These are phyloP conservation scores for Neurospora sp. DNA, from an alignment of 495 filamentous ascomycete genomes.

Conservation along the genomic window DNA sequence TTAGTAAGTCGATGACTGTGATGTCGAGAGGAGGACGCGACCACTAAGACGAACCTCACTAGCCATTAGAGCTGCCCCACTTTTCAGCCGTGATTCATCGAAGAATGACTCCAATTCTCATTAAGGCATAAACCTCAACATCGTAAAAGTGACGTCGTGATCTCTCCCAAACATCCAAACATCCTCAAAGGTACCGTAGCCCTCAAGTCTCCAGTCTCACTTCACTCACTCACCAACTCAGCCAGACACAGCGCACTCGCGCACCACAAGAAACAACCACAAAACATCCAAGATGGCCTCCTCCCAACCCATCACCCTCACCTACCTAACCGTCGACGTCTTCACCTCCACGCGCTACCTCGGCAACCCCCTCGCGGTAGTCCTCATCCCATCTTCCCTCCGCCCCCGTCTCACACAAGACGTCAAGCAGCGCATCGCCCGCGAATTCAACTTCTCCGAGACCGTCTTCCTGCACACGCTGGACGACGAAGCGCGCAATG, in stretches of 20 bases:
- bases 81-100: neutral
- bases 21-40: neutral
- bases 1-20: neutral
- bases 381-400: slow-evolving; percentile 36
- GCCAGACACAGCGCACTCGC: neutral
- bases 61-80: neutral
- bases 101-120: neutral
- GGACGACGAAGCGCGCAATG: slow-evolving; percentile 1
- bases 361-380: slow-evolving; percentile 62
- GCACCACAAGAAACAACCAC: neutral
- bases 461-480: slow-evolving; percentile 64
- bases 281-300: slow-evolving; percentile 1
- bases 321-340: slow-evolving; percentile 56
- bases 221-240: neutral
- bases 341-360: slow-evolving; percentile 47
- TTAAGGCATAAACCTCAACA: neutral
- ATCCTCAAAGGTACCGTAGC: neutral
- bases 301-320: slow-evolving; percentile 17
- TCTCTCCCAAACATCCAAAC: neutral
- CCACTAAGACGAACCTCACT: neutral
- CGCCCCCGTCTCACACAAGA: slow-evolving; percentile 31
- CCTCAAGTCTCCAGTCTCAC: neutral
- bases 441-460: slow-evolving; percentile 80
- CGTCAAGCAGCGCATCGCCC: slow-evolving; percentile 55
- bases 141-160: neutral